Percentiles rank a stretch among this genome's conserved stretches.
Conservation (phyloP, 73 alveolate genomes). For the Urostyla sp. region DNA sequence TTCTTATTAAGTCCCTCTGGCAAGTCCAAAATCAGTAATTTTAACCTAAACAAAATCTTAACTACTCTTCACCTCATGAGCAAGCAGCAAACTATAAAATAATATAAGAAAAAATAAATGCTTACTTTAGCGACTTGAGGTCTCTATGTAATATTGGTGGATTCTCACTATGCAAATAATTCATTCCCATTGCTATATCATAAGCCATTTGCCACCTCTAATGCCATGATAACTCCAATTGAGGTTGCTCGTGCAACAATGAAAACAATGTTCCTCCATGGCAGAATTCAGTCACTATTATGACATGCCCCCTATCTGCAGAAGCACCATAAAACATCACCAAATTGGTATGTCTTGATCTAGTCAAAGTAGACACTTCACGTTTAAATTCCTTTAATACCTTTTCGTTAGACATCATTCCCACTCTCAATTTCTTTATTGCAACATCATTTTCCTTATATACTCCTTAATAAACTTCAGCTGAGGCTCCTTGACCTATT, state of each 20-base stretch:
- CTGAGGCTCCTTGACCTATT: slow-evolving; percentile 78
- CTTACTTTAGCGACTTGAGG: slow-evolving; percentile 90
- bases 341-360: slow-evolving; percentile 87
- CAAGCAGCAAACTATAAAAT: slow-evolving; percentile 76
- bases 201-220: slow-evolving; percentile 85
- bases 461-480: slow-evolving; percentile 90
- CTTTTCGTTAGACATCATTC: slow-evolving; percentile 66
- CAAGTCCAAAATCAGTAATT: slow-evolving; percentile 96
- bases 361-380: slow-evolving; percentile 87
- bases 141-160: slow-evolving; percentile 97
- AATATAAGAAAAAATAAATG: neutral
- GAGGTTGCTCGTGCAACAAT: slow-evolving; percentile 87
- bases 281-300: slow-evolving; percentile 97
- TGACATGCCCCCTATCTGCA: slow-evolving; percentile 73
- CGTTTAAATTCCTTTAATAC: slow-evolving; percentile 89
- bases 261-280: slow-evolving; percentile 94
- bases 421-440: slow-evolving; percentile 82
- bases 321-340: slow-evolving; percentile 91
- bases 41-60: slow-evolving; percentile 82
- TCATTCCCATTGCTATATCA: slow-evolving; percentile 97
- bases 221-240: slow-evolving; percentile 82
- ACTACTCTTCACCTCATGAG: slow-evolving; percentile 71
- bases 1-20: slow-evolving; percentile 79
- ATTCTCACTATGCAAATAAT: slow-evolving; percentile 84
- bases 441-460: slow-evolving; percentile 96